A percentile compares a stretch with the other conserved stretches of the same genome.
These are phyloP conservation scores for Pelargonium fulgidum DNA, from an alignment of 441 rosid genomes.

Conservation along the genomic window DNA sequence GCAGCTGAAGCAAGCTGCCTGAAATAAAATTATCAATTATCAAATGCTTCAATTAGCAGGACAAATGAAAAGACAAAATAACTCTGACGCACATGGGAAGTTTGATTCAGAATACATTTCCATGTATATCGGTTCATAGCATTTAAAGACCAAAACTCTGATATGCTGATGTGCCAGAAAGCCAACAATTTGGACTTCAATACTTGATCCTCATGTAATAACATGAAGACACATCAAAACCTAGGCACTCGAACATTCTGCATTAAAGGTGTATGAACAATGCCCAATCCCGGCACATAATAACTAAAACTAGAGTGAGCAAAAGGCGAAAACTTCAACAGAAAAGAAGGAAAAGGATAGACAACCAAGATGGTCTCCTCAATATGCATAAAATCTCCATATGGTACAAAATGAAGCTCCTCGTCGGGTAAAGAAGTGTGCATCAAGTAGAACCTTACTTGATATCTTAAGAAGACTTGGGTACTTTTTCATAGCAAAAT, in stretches of 20 bases:
- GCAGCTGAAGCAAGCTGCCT: conserved; percentile 80
- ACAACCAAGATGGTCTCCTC: too few relatives aligned
- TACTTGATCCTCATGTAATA: not conserved
- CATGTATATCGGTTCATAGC: not conserved
- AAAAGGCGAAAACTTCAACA: not conserved
- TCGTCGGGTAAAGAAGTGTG: not conserved
- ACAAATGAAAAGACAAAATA: not conserved
- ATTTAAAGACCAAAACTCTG: too few relatives aligned
- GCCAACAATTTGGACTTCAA: not conserved
- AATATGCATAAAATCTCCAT: not conserved
- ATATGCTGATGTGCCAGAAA: not conserved
- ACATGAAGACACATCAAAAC: not conserved
- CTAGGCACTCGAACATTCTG: too few relatives aligned
- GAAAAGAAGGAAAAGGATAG: not conserved
- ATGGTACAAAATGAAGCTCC: not conserved
- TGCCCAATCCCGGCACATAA: not conserved
- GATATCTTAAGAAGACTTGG: not conserved
- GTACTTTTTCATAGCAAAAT: not conserved
- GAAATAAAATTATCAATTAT: conserved; percentile 26
- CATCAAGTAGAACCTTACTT: not conserved
- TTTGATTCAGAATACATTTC: not conserved
- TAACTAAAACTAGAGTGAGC: not conserved
- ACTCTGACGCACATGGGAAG: not conserved
- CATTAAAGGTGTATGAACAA: not conserved
- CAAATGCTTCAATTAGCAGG: not conserved